phyloP scores from a whole-genome alignment of 768 basidiomycete genomes.

The Omphalotus guepiniiformis region DNA sequence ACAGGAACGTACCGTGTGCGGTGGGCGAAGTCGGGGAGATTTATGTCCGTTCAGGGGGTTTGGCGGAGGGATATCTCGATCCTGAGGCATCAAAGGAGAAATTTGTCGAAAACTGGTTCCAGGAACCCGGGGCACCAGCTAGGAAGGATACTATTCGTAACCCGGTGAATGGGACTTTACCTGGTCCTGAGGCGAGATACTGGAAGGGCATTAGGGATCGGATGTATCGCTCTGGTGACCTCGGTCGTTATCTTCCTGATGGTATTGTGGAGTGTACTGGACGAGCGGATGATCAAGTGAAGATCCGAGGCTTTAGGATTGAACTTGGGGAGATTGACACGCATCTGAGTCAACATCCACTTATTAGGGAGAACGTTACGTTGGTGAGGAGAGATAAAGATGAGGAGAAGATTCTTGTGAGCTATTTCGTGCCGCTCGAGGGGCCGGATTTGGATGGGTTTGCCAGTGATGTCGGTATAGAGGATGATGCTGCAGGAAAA shows the following conservation, averaged over 20 bases:
- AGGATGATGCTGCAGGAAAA: conserved; percentile 40
- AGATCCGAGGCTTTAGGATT: conserved; percentile 98
- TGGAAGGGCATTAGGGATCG: conserved; percentile 97
- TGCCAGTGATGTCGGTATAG: conserved; percentile 58
- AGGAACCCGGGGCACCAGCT: conserved; percentile 33
- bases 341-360: conserved; percentile 87
- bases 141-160: conserved; percentile 70
- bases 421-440: conserved; percentile 91
- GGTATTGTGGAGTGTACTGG: conserved; percentile 97
- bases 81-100: conserved; percentile 79
- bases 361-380: conserved; percentile 97
- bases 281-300: conserved; percentile 97
- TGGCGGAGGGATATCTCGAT: conserved; percentile 94
- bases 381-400: conserved; percentile 96
- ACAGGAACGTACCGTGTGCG: conserved; percentile 81
- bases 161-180: conserved; percentile 42
- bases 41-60: conserved; percentile 92
- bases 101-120: conserved; percentile 95
- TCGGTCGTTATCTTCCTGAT: conserved; percentile 89
- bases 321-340: conserved; percentile 98
- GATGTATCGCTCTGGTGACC: conserved; percentile 97
- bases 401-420: conserved; percentile 97
- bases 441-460: conserved; percentile 62
- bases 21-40: conserved; percentile 98
- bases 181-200: conserved; percentile 69